Conservation (phyloP, 768 basidiomycete species). For the Multifurca ochricompacta region DNA sequence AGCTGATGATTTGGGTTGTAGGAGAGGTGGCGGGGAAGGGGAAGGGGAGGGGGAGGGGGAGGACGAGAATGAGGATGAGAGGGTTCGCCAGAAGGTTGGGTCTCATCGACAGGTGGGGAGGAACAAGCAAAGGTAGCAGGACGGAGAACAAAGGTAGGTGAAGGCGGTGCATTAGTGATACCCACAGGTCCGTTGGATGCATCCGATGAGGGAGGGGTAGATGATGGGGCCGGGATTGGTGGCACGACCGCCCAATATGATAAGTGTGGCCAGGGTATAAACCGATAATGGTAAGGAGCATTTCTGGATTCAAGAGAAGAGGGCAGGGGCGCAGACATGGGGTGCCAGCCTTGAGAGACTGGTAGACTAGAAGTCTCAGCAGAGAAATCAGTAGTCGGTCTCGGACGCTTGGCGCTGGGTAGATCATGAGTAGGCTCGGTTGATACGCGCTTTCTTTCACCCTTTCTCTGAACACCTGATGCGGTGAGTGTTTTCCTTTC, state of each 20-base stretch:
- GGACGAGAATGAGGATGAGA: too few species aligned
- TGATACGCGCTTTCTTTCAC: background rate
- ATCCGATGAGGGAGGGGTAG: background rate
- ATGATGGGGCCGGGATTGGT: background rate
- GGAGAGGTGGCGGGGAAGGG: background rate
- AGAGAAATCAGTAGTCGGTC: background rate
- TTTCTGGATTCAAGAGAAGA: background rate
- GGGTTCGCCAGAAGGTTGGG: background rate
- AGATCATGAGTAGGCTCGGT: background rate
- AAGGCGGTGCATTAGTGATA: background rate
- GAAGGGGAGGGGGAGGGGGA: background rate
- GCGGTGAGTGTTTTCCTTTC: constrained; percentile 1
- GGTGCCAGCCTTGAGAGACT: background rate
- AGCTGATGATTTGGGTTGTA: background rate
- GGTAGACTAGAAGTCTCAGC: background rate
- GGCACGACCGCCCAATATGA: background rate
- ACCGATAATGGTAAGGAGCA: background rate
- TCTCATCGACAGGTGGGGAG: background rate
- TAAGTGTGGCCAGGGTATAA: background rate
- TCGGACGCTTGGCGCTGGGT: constrained; percentile 1
- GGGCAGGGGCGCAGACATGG: background rate
- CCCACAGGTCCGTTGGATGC: background rate
- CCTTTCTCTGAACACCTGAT: constrained; percentile 2
- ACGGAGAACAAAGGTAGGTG: constrained; percentile 3
- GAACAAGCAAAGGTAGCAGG: constrained; percentile 2